Evolutionary conservation across 257 asterid species (phyloP).

Genomic region (Solanum pinnatisectum): DNA sequence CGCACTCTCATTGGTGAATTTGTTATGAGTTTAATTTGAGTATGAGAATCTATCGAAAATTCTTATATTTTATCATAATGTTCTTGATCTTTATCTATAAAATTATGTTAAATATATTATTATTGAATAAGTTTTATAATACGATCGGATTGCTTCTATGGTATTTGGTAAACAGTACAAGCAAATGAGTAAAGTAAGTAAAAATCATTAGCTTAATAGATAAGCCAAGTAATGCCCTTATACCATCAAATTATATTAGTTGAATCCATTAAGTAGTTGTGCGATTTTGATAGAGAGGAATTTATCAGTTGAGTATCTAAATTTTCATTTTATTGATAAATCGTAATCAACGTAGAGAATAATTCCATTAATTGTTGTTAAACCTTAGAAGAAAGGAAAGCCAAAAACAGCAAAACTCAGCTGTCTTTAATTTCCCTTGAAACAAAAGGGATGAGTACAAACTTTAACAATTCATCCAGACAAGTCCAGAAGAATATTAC

Average conservation of each 20-base stretch:
- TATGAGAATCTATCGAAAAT: background rate
- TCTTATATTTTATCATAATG: too few species aligned
- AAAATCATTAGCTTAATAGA: background rate
- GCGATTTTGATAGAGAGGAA: background rate
- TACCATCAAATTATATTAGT: background rate
- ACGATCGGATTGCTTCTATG: background rate
- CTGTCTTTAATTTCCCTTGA: background rate
- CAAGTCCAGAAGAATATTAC: background rate
- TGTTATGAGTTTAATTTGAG: background rate
- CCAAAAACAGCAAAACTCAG: background rate
- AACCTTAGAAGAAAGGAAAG: background rate
- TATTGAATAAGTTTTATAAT: too few species aligned
- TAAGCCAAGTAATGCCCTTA: background rate
- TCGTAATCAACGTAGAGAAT: background rate
- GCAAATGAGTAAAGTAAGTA: background rate
- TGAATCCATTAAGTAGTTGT: background rate
- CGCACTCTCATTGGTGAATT: too few species aligned
- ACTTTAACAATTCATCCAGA: background rate
- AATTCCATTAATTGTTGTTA: background rate
- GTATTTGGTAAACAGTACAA: background rate
- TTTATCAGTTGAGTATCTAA: background rate
- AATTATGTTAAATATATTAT: too few species aligned
- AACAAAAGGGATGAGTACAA: background rate
- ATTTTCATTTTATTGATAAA: background rate
- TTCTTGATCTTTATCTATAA: too few species aligned